Percentiles rank a stretch among this genome's conserved stretches.
Evolutionary conservation across 106 monocot genomes (phyloP).

Genomic region (Iris macrosiphon): DNA sequence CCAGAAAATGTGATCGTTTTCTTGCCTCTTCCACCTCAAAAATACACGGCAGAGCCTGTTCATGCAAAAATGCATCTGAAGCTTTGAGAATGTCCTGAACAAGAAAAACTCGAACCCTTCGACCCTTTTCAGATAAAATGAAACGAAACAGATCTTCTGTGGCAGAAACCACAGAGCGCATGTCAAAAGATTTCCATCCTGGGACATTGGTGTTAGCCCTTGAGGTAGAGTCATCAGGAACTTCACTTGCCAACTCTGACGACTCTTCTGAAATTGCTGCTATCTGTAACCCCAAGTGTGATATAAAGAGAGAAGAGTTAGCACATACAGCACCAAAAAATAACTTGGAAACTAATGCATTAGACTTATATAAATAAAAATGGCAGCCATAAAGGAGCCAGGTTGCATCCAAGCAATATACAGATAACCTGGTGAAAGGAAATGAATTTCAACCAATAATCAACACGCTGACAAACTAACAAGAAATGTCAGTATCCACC

Average conservation of each 20-base stretch:
- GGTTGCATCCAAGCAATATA: neutral
- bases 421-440: neutral
- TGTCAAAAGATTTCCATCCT: conserved; percentile 79
- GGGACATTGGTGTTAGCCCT: conserved; percentile 2
- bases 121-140: conserved; percentile 71
- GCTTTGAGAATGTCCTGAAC: conserved; percentile 69
- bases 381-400: neutral
- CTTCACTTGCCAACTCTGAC: conserved; percentile 25
- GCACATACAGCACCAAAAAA: neutral
- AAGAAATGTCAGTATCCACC: too few relatives aligned
- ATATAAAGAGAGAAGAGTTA: too few relatives aligned
- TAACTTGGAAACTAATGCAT: neutral
- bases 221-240: conserved; percentile 4
- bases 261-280: conserved; percentile 78
- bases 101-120: conserved; percentile 71
- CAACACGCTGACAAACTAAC: neutral
- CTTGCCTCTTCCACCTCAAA: conserved; percentile 15
- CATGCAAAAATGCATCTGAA: conserved; percentile 49
- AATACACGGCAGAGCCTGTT: conserved; percentile 28
- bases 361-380: neutral
- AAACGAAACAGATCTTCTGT: conserved; percentile 80
- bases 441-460: neutral
- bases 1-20: too few relatives aligned
- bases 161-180: conserved; percentile 75
- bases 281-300: conserved; percentile 55